A percentile compares a stretch with the other conserved stretches of the same genome.
These are phyloP conservation scores for Arabis alpina DNA, from an alignment of 345 rosid species.

Conservation along the genomic window DNA sequence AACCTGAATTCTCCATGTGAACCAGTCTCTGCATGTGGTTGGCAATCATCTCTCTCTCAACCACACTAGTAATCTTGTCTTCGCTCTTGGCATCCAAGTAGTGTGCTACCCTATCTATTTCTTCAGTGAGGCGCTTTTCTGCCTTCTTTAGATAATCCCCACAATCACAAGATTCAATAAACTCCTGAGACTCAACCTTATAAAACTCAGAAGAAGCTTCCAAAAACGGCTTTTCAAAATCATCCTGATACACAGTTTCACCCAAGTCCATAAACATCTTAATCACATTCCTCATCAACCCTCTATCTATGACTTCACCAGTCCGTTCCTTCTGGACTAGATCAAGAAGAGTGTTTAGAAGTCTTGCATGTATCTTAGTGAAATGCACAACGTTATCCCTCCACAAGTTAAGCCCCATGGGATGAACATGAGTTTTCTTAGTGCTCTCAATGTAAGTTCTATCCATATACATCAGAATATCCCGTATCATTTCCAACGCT, in stretches of 20 bases:
- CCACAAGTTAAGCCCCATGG: slow-evolving; percentile 91
- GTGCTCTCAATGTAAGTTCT: slow-evolving; percentile 83
- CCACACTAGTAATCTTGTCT: slow-evolving; percentile 86
- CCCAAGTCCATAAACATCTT: slow-evolving; percentile 99
- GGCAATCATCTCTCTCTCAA: slow-evolving; percentile 98
- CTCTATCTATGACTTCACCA: slow-evolving; percentile 92
- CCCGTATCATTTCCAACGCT: slow-evolving; percentile 96
- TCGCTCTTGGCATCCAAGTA: slow-evolving; percentile 93
- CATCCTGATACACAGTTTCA: slow-evolving; percentile 89
- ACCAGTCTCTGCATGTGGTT: slow-evolving; percentile 96
- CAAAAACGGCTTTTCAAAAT: slow-evolving; percentile 92
- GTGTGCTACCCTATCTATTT: slow-evolving; percentile 91
- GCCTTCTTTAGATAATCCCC: slow-evolving; percentile 94
- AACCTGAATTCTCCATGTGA: slow-evolving; percentile 97
- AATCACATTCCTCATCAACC: slow-evolving; percentile 83
- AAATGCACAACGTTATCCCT: slow-evolving; percentile 81
- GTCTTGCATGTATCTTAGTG: slow-evolving; percentile 74
- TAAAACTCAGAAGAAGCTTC: slow-evolving; percentile 94
- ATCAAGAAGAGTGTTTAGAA: slow-evolving; percentile 81
- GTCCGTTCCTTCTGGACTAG: slow-evolving; percentile 79
- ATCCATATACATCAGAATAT: slow-evolving; percentile 98
- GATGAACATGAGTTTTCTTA: slow-evolving; percentile 88
- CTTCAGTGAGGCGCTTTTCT: slow-evolving; percentile 90
- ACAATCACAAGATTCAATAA: slow-evolving; percentile 91
- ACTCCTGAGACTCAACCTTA: slow-evolving; percentile 85